Percentiles rank a stretch among this genome's conserved stretches.
Conservation (phyloP, 495 filamentous ascomycete species). For the Aspergillus olivimuriae region DNA sequence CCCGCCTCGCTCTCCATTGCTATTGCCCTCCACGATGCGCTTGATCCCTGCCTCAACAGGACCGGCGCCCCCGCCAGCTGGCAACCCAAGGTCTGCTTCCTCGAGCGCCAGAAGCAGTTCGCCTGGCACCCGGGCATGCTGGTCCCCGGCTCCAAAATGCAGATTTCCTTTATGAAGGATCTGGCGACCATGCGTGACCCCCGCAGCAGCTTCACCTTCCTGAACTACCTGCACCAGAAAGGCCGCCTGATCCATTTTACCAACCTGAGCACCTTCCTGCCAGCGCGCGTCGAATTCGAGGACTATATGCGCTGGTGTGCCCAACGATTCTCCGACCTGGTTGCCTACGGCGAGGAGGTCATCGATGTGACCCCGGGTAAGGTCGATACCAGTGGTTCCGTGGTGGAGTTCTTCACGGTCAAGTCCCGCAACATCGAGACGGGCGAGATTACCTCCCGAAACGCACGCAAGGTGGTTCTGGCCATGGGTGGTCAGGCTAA, state of each 20-base stretch:
- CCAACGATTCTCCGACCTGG: slow-evolving; percentile 67
- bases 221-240: slow-evolving; percentile 83
- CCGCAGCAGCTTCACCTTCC: slow-evolving; percentile 86
- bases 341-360: slow-evolving; percentile 74
- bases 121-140: slow-evolving; percentile 95
- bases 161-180: slow-evolving; percentile 97
- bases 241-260: slow-evolving; percentile 78
- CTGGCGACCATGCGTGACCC: slow-evolving; percentile 85
- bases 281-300: slow-evolving; percentile 82
- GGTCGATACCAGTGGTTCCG: slow-evolving; percentile 23
- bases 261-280: slow-evolving; percentile 84
- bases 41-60: slow-evolving; percentile 34
- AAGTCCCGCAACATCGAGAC: slow-evolving; percentile 45
- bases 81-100: slow-evolving; percentile 67
- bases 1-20: slow-evolving; percentile 91
- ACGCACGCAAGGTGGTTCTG: slow-evolving; percentile 75
- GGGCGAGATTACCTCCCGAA: slow-evolving; percentile 45
- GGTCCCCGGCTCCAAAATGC: slow-evolving; percentile 88
- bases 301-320: slow-evolving; percentile 96
- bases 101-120: slow-evolving; percentile 79
- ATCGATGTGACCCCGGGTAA: slow-evolving; percentile 43
- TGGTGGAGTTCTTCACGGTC: slow-evolving; percentile 50
- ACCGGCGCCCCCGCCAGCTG: slow-evolving; percentile 18
- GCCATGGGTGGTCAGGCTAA: slow-evolving; percentile 77
- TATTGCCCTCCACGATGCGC: slow-evolving; percentile 74